A percentile compares a stretch with the other conserved stretches of the same genome.
These are phyloP conservation scores for Microbotryum intermedium DNA, from an alignment of 1,284 basidiomycete species.

Conservation along the genomic window DNA sequence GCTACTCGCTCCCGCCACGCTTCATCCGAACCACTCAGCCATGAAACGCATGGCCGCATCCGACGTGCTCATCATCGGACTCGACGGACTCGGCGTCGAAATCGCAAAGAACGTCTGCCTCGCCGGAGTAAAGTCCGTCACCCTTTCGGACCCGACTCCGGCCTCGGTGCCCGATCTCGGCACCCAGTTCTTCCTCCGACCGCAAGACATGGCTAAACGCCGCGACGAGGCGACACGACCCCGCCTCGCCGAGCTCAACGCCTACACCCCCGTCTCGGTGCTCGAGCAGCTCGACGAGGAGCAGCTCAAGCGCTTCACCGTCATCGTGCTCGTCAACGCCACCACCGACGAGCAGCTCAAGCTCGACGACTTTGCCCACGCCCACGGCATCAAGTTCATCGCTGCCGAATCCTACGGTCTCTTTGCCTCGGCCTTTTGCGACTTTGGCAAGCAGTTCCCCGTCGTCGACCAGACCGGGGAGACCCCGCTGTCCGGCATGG, in stretches of 20 bases:
- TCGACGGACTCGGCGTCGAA: conserved; percentile 90
- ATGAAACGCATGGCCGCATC: conserved; percentile 99
- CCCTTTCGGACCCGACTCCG: conserved; percentile 86
- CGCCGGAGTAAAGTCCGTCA: conserved; percentile 96
- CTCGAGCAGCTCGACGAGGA: conserved; percentile 66
- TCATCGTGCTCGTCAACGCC: conserved; percentile 77
- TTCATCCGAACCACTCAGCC: conserved; percentile 43
- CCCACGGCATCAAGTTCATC: conserved; percentile 83
- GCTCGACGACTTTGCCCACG: conserved; percentile 88
- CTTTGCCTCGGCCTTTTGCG: conserved; percentile 92
- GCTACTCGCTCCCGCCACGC: neutral
- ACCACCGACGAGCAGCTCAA: conserved; percentile 76
- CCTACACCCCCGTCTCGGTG: conserved; percentile 87
- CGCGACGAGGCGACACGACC: conserved; percentile 78
- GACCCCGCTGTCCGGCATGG: conserved; percentile 87
- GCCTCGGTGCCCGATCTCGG: conserved; percentile 81
- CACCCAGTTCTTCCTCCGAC: conserved; percentile 91
- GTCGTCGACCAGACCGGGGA: conserved; percentile 95
- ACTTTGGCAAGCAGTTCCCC: conserved; percentile 89
- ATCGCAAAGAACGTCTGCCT: conserved; percentile 95
- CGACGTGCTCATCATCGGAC: conserved; percentile 87
- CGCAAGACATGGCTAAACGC: conserved; percentile 77
- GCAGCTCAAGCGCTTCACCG: conserved; percentile 62
- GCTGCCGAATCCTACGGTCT: conserved; percentile 85
- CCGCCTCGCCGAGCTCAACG: conserved; percentile 89